phyloP scores from a whole-genome alignment of 257 asterid genomes.

The Dorcoceras hygrometricum region DNA sequence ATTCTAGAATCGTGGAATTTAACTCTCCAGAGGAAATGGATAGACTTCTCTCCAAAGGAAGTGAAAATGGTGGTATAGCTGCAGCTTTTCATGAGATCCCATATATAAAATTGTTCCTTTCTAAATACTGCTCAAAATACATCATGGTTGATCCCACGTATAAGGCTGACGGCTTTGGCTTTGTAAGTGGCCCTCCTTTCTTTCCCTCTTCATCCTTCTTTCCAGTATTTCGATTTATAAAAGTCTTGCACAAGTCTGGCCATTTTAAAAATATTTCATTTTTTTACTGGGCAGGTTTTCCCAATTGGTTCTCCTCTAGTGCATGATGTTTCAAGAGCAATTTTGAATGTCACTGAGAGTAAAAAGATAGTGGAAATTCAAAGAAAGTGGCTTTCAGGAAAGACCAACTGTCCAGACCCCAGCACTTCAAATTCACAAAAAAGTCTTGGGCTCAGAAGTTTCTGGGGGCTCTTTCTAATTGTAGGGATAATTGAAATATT shows the following conservation, averaged over 20 bases:
- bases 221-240: neutral
- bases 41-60: slow-evolving; percentile 28
- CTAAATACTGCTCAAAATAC: slow-evolving; percentile 27
- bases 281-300: slow-evolving; percentile 27
- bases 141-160: slow-evolving; percentile 29
- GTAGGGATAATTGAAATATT: slow-evolving; percentile 28
- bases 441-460: slow-evolving; percentile 46
- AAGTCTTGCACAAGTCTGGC: neutral
- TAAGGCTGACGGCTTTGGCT: slow-evolving; percentile 37
- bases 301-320: slow-evolving; percentile 35
- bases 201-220: neutral
- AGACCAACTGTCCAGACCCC: slow-evolving; percentile 16
- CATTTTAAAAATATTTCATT: neutral
- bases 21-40: slow-evolving; percentile 20
- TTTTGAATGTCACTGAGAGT: slow-evolving; percentile 27
- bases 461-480: slow-evolving; percentile 51
- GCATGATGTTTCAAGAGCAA: slow-evolving; percentile 34
- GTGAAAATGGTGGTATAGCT: slow-evolving; percentile 32
- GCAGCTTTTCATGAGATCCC: slow-evolving; percentile 43
- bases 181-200: slow-evolving; percentile 27
- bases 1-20: slow-evolving; percentile 22
- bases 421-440: slow-evolving; percentile 20
- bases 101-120: slow-evolving; percentile 32
- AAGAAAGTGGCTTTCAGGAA: slow-evolving; percentile 22
- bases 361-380: slow-evolving; percentile 18